Percentiles rank a stretch among this genome's conserved stretches.
phyloP scores from a whole-genome alignment of 1,139 yeast species.

The Hansenula lynferdii region DNA sequence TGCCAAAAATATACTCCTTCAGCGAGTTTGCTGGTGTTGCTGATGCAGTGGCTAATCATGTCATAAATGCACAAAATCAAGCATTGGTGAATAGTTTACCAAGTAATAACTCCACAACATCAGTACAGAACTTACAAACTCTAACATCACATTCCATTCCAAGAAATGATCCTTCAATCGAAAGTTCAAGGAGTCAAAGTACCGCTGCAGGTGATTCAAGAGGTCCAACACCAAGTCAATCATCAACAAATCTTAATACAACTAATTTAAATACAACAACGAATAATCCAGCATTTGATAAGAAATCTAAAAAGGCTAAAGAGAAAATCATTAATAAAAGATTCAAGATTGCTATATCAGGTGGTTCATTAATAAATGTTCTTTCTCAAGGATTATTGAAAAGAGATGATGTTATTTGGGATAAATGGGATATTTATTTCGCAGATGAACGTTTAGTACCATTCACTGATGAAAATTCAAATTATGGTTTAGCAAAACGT shows the following conservation, averaged over 20 bases:
- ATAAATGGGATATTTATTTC: slow-evolving; percentile 92
- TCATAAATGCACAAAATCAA: slow-evolving; percentile 71
- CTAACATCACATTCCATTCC: slow-evolving; percentile 6
- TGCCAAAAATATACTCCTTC: slow-evolving; percentile 86
- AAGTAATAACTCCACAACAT: slow-evolving; percentile 6
- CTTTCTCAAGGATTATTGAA: slow-evolving; percentile 77
- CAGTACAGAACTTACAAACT: slow-evolving; percentile 4
- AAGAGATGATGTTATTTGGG: slow-evolving; percentile 80
- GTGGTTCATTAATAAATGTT: slow-evolving; percentile 87
- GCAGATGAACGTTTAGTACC: slow-evolving; percentile 97
- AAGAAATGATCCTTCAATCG: neutral
- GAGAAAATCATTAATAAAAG: slow-evolving; percentile 52
- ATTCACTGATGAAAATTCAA: slow-evolving; percentile 75
- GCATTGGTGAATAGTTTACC: slow-evolving; percentile 20
- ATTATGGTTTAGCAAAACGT: slow-evolving; percentile 84
- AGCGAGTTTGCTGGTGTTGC: slow-evolving; percentile 89
- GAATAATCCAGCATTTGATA: slow-evolving; percentile 15
- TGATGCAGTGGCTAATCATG: slow-evolving; percentile 90
- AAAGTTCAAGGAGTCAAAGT: neutral
- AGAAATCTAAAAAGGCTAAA: slow-evolving; percentile 29
- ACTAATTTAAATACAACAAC: slow-evolving; percentile 24
- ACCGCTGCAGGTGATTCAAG: neutral
- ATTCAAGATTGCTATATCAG: slow-evolving; percentile 87
- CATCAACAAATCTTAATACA: neutral
- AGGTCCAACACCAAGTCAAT: neutral